A percentile compares a stretch with the other conserved stretches of the same genome.
These are phyloP conservation scores for Phylloporus sp. DNA, from an alignment of 768 basidiomycete genomes.

Conservation along the genomic window DNA sequence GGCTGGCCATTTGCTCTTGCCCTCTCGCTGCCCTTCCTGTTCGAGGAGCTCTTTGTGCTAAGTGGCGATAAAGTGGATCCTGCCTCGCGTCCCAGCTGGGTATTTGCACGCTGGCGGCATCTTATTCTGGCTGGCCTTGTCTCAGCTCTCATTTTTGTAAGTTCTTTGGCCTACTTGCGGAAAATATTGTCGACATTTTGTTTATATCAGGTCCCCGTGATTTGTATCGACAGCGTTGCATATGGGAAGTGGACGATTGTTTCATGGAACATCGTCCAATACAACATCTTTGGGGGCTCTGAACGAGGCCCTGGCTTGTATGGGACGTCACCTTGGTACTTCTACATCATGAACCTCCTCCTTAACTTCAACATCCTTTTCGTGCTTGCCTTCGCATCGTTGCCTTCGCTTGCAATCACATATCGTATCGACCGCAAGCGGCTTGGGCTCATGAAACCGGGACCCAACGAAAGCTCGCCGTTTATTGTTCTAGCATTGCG, in stretches of 20 bases:
- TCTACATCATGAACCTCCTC: conserved; percentile 82
- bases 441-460: conserved; percentile 50
- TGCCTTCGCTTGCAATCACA: conserved; percentile 75
- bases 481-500: conserved; percentile 72
- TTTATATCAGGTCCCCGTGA: conserved; percentile 71
- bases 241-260: conserved; percentile 78
- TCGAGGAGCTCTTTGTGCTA: conserved; percentile 82
- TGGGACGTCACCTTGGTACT: conserved; percentile 83
- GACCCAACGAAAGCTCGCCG: conserved; percentile 65
- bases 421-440: conserved; percentile 72
- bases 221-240: conserved; percentile 76
- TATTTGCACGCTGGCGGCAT: conserved; percentile 54
- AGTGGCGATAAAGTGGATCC: conserved; percentile 61
- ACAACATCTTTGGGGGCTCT: conserved; percentile 84
- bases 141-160: conserved; percentile 61
- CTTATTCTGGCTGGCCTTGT: conserved; percentile 48
- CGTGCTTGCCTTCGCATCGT: conserved; percentile 72
- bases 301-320: conserved; percentile 88
- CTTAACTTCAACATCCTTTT: conserved; percentile 92
- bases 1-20: conserved; percentile 98
- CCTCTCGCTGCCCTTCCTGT: conserved; percentile 80
- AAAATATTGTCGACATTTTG: not conserved
- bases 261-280: conserved; percentile 89
- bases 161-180: conserved; percentile 14
- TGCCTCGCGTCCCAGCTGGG: conserved; percentile 47